Percentiles rank a stretch among this genome's conserved stretches.
phyloP scores from a whole-genome alignment of 768 basidiomycete genomes.

The Crepidotus variabilis region DNA sequence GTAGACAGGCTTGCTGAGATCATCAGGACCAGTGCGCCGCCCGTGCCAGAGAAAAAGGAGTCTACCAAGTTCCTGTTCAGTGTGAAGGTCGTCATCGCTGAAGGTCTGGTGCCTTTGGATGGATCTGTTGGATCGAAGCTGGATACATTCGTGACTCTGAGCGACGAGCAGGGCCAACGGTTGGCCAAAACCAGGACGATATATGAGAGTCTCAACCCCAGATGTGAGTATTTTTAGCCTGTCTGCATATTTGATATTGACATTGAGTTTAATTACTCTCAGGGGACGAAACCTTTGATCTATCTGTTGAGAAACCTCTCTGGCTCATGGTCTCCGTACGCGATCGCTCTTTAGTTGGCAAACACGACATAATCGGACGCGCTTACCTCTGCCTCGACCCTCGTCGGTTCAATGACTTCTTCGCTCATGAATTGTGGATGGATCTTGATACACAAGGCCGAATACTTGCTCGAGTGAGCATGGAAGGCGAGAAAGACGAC shows the following conservation, averaged over 20 bases:
- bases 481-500: conserved; percentile 99
- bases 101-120: conserved; percentile 78
- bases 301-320: conserved; percentile 88
- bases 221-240: conserved; percentile 57
- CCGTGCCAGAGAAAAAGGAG: conserved; percentile 69
- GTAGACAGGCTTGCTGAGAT: conserved; percentile 80
- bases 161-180: conserved; percentile 86
- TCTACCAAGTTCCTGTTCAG: conserved; percentile 80
- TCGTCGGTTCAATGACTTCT: conserved; percentile 78
- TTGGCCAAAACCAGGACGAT: conserved; percentile 95
- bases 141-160: conserved; percentile 92
- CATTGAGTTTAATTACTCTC: conserved; percentile 11
- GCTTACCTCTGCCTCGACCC: conserved; percentile 93
- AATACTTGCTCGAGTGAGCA: conserved; percentile 84
- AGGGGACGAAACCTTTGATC: conserved; percentile 98
- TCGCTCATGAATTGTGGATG: conserved; percentile 91
- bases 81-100: conserved; percentile 90
- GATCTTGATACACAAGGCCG: conserved; percentile 85
- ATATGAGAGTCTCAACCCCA: conserved; percentile 85
- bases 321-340: conserved; percentile 97
- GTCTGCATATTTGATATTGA: not conserved
- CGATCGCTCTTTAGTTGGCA: conserved; percentile 85
- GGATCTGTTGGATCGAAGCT: conserved; percentile 73
- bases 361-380: conserved; percentile 89
- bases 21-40: conserved; percentile 53